These are phyloP conservation scores for Globisporangium takayamanum DNA, from an alignment of 352 stramenopile genomes.

Conservation along the genomic window DNA sequence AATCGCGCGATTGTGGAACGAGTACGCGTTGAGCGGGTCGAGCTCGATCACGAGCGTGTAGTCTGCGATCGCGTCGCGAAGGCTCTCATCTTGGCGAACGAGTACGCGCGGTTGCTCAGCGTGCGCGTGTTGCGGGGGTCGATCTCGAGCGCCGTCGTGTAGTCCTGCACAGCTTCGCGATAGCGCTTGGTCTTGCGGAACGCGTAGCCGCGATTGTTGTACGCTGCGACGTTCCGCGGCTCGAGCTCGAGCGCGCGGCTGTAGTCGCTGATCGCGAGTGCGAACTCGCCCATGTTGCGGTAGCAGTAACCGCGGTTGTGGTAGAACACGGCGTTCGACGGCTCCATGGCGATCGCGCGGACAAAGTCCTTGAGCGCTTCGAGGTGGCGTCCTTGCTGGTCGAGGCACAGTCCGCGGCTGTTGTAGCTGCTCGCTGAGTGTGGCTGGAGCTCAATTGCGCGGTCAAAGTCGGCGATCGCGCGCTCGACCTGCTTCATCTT, in stretches of 20 bases:
- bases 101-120: constrained; percentile 83
- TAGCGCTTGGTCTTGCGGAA: constrained; percentile 67
- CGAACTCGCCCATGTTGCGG: constrained; percentile 73
- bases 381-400: constrained; percentile 51
- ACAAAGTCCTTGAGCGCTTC: constrained; percentile 77
- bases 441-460: constrained; percentile 51
- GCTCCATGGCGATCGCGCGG: constrained; percentile 54
- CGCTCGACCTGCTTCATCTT: constrained; percentile 56
- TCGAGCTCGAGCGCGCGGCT: constrained; percentile 55
- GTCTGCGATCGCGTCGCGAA: constrained; percentile 58
- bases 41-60: constrained; percentile 70
- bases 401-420: constrained; percentile 67
- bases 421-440: constrained; percentile 73
- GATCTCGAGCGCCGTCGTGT: constrained; percentile 58
- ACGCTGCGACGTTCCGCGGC: constrained; percentile 61
- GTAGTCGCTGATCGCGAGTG: constrained; percentile 61
- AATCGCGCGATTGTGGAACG: constrained; percentile 82
- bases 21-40: constrained; percentile 72
- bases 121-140: constrained; percentile 76
- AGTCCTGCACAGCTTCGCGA: constrained; percentile 66
- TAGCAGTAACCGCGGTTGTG: constrained; percentile 86
- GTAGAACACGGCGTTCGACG: constrained; percentile 68
- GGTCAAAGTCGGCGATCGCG: constrained; percentile 68
- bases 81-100: constrained; percentile 71
- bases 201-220: constrained; percentile 85